A percentile compares a stretch with the other conserved stretches of the same genome.
Evolutionary conservation across 2,329 filamentous ascomycete genomes (phyloP).

Genomic region (Pestalotiopsis sp.): DNA sequence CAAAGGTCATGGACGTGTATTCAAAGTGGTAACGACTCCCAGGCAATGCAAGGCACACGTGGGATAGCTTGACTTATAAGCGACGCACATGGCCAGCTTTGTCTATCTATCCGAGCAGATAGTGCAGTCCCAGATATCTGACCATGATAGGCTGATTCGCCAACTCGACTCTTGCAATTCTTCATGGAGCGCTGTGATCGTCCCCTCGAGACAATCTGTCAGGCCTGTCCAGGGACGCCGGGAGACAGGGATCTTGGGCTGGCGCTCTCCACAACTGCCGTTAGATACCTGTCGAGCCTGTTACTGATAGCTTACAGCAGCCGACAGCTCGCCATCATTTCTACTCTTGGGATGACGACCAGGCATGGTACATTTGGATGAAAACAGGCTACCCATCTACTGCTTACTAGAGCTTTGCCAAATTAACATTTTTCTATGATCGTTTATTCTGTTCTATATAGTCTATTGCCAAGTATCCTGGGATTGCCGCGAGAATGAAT

Average conservation of each 20-base stretch:
- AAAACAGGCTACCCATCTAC: too few relatives aligned
- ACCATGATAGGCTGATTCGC: background rate
- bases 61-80: background rate
- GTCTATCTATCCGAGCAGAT: background rate
- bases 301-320: background rate
- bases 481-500: background rate
- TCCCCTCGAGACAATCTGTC: background rate
- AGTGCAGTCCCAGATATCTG: background rate
- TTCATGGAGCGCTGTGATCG: background rate
- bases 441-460: too few relatives aligned
- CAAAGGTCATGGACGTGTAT: background rate
- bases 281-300: background rate
- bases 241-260: background rate
- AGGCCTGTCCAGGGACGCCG: conserved; percentile 3
- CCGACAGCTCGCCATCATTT: too few relatives aligned
- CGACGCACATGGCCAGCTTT: background rate
- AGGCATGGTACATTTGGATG: background rate
- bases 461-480: background rate
- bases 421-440: too few relatives aligned
- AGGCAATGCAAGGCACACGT: background rate
- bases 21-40: background rate
- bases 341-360: too few relatives aligned
- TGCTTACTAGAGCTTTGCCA: too few relatives aligned
- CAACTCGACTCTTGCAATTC: background rate
- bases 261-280: conserved; percentile 2